Conservation (phyloP, 345 rosid genomes). For the Erucastrum elatum region DNA sequence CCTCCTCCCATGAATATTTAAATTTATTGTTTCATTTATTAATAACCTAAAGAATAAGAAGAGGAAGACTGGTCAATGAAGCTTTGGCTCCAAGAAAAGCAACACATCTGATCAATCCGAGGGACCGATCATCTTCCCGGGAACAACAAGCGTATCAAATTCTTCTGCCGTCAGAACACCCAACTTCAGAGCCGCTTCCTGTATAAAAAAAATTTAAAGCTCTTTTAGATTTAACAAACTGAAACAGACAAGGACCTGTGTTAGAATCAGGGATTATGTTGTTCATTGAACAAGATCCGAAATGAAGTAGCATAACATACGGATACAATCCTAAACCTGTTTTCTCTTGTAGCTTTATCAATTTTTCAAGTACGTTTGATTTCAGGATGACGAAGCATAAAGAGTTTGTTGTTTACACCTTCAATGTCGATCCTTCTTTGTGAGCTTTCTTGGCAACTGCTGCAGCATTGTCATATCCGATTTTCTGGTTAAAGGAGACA, state of each 20-base stretch:
- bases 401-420: slow-evolving; percentile 50
- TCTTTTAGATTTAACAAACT: background rate
- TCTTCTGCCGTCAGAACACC: slow-evolving; percentile 75
- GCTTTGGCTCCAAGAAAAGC: background rate
- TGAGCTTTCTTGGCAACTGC: slow-evolving; percentile 99
- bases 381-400: background rate
- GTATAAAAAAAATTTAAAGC: slow-evolving; percentile 21
- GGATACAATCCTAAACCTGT: background rate
- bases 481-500: slow-evolving; percentile 60
- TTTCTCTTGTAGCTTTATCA: background rate
- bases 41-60: background rate
- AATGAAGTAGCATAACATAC: background rate
- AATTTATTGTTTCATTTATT: background rate
- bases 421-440: slow-evolving; percentile 85
- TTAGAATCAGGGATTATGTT: background rate
- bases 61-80: background rate
- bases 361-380: background rate
- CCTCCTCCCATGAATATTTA: background rate
- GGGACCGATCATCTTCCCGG: slow-evolving; percentile 96
- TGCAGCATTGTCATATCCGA: slow-evolving; percentile 95
- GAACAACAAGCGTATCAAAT: slow-evolving; percentile 88
- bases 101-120: slow-evolving; percentile 43
- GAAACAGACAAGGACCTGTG: background rate
- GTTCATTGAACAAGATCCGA: background rate
- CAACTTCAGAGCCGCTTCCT: slow-evolving; percentile 85